A percentile compares a stretch with the other conserved stretches of the same genome.
Conservation (phyloP, 1,284 basidiomycete species). For the Mycosarcoma maydis region DNA sequence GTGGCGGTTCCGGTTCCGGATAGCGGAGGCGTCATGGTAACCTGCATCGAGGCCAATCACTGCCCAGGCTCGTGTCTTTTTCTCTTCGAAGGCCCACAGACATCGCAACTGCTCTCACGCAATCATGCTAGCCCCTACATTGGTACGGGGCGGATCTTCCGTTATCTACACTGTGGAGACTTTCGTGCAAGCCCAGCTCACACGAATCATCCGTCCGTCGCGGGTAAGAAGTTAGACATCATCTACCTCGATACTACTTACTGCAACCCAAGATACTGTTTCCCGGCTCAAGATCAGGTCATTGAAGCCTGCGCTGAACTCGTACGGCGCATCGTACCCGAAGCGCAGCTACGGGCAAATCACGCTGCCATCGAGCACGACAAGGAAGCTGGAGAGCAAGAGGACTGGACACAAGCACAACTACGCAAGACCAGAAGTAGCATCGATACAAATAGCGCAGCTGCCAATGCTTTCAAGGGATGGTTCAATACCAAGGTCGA, state of each 20-base stretch:
- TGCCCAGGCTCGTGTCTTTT: conserved; percentile 91
- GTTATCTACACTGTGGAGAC: conserved; percentile 96
- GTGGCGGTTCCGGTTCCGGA: conserved; percentile 78
- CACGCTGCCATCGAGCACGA: conserved; percentile 12
- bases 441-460: conserved; percentile 28
- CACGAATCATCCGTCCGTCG: conserved; percentile 51
- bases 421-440: conserved; percentile 57
- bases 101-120: conserved; percentile 74
- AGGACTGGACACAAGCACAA: conserved; percentile 54
- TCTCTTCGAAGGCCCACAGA: conserved; percentile 90
- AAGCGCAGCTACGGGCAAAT: conserved; percentile 20
- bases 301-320: conserved; percentile 89
- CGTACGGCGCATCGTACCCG: conserved; percentile 69
- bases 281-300: conserved; percentile 91
- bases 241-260: conserved; percentile 98
- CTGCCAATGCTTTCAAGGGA: conserved; percentile 55
- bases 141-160: conserved; percentile 72
- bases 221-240: conserved; percentile 74
- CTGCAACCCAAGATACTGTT: conserved; percentile 91
- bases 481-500: conserved; percentile 42
- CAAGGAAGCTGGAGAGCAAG: conserved; percentile 63
- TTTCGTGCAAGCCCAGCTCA: conserved; percentile 67
- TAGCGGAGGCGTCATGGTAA: conserved; percentile 86
- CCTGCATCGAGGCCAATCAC: conserved; percentile 96
- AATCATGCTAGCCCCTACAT: conserved; percentile 39